Base-by-base conservation (phyloP, 192 early-diverging fungal species). In the Podila epigama region DNA sequence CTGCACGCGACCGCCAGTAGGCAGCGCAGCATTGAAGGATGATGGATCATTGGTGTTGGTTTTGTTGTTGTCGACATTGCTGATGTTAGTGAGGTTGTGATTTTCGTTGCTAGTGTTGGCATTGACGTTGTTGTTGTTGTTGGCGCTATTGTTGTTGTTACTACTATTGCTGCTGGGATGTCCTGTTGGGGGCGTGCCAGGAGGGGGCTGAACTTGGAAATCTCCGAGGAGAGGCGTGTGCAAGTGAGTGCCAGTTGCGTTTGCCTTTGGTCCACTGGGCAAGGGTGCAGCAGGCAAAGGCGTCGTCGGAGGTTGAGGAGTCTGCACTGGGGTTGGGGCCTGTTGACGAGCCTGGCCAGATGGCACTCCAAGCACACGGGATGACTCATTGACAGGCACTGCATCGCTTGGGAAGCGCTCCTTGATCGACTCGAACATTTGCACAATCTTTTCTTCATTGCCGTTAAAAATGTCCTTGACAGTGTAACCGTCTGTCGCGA, bases 401-500 rank as follows among this genome's bases (percentile, higher is more conserved):
- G 51, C 32, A 44, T 68, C 40, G 11, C 59, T 52, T 13, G 73
- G 73, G 66, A 68, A 77, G n/a, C 60, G 54, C 6, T 37, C 61
- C 6, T 61, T 65, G 20, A 77, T 77, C 2, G 73, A 52, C 37
- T 77, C 66, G 39, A 77, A 77, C 73, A 77, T 77, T 37, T 59
- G 3, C 13, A 60, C 28, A 34, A 77, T 77, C 73, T 68, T 77
- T 22, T 68, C 65, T 15, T 77, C 73, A 18, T 77, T 77, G 48
- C 73, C 73, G 27, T 77, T 77, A 40, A 77, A 77, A 40, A 77
- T 79, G 68, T 83, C 85, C 79, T 86, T 86, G 58, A 86, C 84
- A 0, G 83, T 87, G 51, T 83, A 87, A 7, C 85, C 85, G 28
- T 84, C 83, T 0, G 84, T 82, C n/a, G 79, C 72, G 37, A 87